Conservation (phyloP, 192 early-diverging fungal genomes). For the Paraglomus occultum region DNA sequence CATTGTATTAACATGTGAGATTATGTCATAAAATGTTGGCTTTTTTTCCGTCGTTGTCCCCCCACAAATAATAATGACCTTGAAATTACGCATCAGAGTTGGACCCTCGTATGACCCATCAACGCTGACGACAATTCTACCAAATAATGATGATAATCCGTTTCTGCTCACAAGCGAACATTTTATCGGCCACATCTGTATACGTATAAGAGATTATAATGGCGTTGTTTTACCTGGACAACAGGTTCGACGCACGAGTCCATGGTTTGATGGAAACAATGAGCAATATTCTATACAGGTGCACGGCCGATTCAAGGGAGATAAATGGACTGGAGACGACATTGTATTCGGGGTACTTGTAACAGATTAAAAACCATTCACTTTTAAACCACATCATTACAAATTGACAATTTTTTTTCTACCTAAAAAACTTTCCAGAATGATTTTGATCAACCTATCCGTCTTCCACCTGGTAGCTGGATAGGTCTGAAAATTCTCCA, state of each 20-base stretch:
- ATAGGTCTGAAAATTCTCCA: constrained; percentile 72
- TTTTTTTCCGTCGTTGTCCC: background rate
- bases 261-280: constrained; percentile 59
- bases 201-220: constrained; percentile 67
- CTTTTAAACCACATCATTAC: background rate
- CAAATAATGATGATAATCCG: constrained; percentile 68
- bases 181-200: constrained; percentile 63
- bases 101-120: constrained; percentile 39
- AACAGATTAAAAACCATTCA: background rate
- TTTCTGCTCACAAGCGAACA: constrained; percentile 58
- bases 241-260: constrained; percentile 18
- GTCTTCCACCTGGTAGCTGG: constrained; percentile 65
- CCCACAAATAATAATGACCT: constrained; percentile 11
- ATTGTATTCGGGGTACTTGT: constrained; percentile 67
- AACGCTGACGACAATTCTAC: constrained; percentile 35
- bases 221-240: constrained; percentile 49
- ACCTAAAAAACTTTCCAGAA: constrained; percentile 35
- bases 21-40: background rate
- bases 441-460: constrained; percentile 67
- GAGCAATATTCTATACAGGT: constrained; percentile 73
- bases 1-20: background rate
- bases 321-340: constrained; percentile 58
- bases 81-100: constrained; percentile 39
- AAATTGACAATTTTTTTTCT: background rate
- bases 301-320: constrained; percentile 68